Percentiles rank a stretch among this genome's conserved stretches.
These are phyloP conservation scores for Epichloe sylvatica DNA, from an alignment of 2,329 filamentous ascomycete species.

Conservation along the genomic window DNA sequence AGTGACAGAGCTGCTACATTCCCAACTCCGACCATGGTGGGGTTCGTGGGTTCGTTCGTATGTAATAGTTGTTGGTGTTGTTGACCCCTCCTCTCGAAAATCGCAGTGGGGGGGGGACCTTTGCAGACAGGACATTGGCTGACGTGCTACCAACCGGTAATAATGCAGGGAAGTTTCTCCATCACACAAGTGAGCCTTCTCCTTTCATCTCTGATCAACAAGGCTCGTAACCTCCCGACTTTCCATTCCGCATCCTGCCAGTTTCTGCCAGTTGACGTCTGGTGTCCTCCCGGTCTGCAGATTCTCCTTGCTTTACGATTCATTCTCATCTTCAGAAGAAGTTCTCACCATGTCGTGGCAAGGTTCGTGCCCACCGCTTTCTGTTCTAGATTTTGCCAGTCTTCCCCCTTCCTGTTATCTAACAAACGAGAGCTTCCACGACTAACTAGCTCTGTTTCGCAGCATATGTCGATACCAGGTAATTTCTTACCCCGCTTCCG, in stretches of 20 bases:
- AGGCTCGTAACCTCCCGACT: neutral
- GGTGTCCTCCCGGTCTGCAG: constrained; percentile 1
- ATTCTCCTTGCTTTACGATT: constrained; percentile 1
- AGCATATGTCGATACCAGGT: constrained; percentile 42
- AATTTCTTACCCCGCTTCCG: constrained; percentile 10
- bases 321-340: constrained; percentile 1
- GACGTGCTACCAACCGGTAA: constrained; percentile 1
- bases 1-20: too few species aligned
- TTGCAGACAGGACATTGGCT: constrained; percentile 1
- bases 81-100: constrained; percentile 8
- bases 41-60: constrained; percentile 4
- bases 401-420: constrained; percentile 13
- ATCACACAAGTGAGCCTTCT: constrained; percentile 4
- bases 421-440: neutral
- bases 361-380: constrained; percentile 34
- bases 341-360: constrained; percentile 55
- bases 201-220: neutral
- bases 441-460: constrained; percentile 10
- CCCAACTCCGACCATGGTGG: too few species aligned
- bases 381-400: constrained; percentile 6
- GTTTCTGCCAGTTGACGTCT: neutral
- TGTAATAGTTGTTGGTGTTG: too few species aligned
- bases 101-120: constrained; percentile 5
- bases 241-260: neutral
- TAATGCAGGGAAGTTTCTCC: neutral